A percentile compares a stretch with the other conserved stretches of the same genome.
phyloP scores from a whole-genome alignment of 108 stramenopile genomes.

The Nitzschia sp. region DNA sequence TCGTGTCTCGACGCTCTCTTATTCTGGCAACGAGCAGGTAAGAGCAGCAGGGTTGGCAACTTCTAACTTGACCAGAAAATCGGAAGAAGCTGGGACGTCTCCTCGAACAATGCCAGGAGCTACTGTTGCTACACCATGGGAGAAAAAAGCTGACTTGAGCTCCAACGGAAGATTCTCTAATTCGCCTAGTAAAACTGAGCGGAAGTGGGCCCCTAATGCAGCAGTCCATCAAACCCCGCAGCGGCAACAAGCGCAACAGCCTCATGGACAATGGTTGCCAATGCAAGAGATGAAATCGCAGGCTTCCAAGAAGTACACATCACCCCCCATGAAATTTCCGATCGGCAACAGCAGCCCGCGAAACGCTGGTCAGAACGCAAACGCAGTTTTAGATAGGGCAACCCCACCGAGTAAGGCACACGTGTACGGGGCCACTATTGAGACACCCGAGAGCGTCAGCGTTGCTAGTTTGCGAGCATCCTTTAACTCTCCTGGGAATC shows the following conservation, averaged over 20 bases:
- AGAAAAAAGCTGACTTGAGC: background rate
- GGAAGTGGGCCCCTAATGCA: background rate
- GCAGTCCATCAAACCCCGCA: too few relatives aligned
- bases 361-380: too few relatives aligned
- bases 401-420: too few relatives aligned
- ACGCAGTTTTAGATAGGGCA: too few relatives aligned
- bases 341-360: too few relatives aligned
- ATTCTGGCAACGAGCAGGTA: background rate
- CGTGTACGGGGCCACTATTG: too few relatives aligned
- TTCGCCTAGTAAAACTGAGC: background rate
- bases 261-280: background rate
- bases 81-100: background rate
- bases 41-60: background rate
- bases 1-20: background rate
- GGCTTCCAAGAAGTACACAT: background rate
- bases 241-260: background rate
- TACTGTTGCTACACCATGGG: background rate
- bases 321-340: too few relatives aligned
- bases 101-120: background rate
- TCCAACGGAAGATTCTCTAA: too few relatives aligned
- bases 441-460: conserved; percentile 20
- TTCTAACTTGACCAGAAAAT: background rate
- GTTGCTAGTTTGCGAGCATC: conserved; percentile 24
- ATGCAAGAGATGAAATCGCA: background rate
- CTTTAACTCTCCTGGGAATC: conserved; percentile 23